Evolutionary conservation across 345 rosid genomes (phyloP), one percentile per base, ranked within the genome.

Genomic region (Bruguiera sexangula): DNA sequence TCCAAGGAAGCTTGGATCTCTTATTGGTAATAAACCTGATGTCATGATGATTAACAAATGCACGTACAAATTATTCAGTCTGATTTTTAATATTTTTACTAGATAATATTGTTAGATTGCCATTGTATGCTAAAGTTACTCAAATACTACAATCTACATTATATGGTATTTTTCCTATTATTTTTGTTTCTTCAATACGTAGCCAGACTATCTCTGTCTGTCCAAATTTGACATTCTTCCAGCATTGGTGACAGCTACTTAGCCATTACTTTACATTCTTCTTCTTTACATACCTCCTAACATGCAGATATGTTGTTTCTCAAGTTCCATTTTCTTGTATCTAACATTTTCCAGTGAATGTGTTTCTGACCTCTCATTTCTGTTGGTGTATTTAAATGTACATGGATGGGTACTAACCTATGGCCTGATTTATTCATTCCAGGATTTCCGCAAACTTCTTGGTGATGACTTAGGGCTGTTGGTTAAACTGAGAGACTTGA

Each of bases 381-480:
- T 43, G 5, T 43, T 43, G 19, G 18, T 1, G 1, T 43, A 43
- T 3, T 43, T 55, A 22, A 31, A 37, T 31, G 48, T 68, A 53
- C 7, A 37, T 63, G 6, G 27, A 50, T 27, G 8, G 51, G 52
- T 76, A 30, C 43, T 72, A 53, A 29, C 66, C 19, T 71, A 69
- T 55, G 24, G 30, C 60, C n/a, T 36, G 48, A 24, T 52, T 69
- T 62, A 24, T 72, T 78, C 62, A 64, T 63, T 72, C 60, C 85
- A 96, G 98, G 93, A 82, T 69, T 90, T 96, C 78, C 93, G 83
- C 65, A 87, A 81, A 70, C 91, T 96, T 82, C 86, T 90, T 78
- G 91, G 85, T 57, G 94, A 89, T 67, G 78, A 82, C 71, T 71
- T 82, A 66, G 93, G 69, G 73, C 80, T 89, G 68, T 74, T 92